A percentile compares a stretch with the other conserved stretches of the same genome.
These are phyloP conservation scores for Cystobasidium ongulense DNA, from an alignment of 768 basidiomycete species.

Conservation along the genomic window DNA sequence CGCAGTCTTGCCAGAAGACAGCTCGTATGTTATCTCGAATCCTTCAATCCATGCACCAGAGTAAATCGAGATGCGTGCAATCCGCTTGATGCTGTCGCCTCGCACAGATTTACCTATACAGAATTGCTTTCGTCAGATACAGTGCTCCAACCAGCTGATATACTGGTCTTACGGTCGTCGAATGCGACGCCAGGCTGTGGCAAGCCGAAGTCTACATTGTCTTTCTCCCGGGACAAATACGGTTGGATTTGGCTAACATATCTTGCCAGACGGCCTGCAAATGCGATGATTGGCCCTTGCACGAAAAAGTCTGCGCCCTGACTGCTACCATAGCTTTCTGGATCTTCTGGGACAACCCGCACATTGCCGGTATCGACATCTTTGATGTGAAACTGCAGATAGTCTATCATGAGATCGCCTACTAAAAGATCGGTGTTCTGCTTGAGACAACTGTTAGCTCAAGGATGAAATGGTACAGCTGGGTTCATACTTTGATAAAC, in stretches of 20 bases:
- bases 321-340: neutral
- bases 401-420: constrained; percentile 19
- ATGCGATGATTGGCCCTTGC: constrained; percentile 15
- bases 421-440: constrained; percentile 4
- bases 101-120: neutral
- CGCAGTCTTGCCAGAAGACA: neutral
- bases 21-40: constrained; percentile 1
- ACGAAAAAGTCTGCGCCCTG: constrained; percentile 26
- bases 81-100: neutral
- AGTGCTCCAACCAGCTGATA: no score
- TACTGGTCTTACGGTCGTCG: constrained; percentile 11
- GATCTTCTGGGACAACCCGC: constrained; percentile 15
- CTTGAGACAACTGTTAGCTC: neutral
- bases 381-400: constrained; percentile 26
- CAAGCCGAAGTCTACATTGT: constrained; percentile 1
- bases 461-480: neutral
- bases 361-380: neutral
- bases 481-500: neutral
- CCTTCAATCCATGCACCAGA: constrained; percentile 18
- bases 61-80: neutral
- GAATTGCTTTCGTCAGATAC: neutral
- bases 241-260: constrained; percentile 24
- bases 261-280: constrained; percentile 6
- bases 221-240: neutral
- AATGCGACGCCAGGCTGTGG: constrained; percentile 4